Conservation (phyloP, 306 rosid genomes). For the Hippophae rhamnoides region DNA sequence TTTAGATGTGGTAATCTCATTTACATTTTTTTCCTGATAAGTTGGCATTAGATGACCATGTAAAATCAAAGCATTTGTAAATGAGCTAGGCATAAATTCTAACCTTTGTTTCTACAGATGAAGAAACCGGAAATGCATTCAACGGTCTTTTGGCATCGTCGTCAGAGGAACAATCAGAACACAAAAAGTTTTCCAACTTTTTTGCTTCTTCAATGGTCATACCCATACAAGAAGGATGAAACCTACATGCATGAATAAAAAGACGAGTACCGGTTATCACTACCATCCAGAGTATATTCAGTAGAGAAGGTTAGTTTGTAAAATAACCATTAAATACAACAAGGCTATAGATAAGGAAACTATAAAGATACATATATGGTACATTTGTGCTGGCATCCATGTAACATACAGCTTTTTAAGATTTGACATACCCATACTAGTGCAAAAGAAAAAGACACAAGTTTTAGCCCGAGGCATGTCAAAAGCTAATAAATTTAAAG, state of each 20-base stretch:
- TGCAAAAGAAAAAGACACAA: too few relatives aligned
- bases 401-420: too few relatives aligned
- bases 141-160: constrained; percentile 45
- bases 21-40: background rate
- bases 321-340: too few relatives aligned
- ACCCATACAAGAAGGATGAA: constrained; percentile 62
- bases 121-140: constrained; percentile 43
- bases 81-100: constrained; percentile 6
- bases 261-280: background rate
- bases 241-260: constrained; percentile 28
- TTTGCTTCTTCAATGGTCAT: constrained; percentile 62
- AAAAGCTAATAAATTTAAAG: too few relatives aligned
- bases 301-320: too few relatives aligned
- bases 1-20: too few relatives aligned
- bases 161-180: constrained; percentile 50
- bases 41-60: background rate
- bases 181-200: constrained; percentile 46
- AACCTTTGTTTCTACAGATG: constrained; percentile 42
- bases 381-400: too few relatives aligned
- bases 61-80: background rate
- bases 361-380: too few relatives aligned
- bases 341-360: too few relatives aligned
- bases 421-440: too few relatives aligned
- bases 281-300: background rate
- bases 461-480: too few relatives aligned